phyloP scores from a whole-genome alignment of 2,329 filamentous ascomycete genomes.

The Xylaria polymorpha region DNA sequence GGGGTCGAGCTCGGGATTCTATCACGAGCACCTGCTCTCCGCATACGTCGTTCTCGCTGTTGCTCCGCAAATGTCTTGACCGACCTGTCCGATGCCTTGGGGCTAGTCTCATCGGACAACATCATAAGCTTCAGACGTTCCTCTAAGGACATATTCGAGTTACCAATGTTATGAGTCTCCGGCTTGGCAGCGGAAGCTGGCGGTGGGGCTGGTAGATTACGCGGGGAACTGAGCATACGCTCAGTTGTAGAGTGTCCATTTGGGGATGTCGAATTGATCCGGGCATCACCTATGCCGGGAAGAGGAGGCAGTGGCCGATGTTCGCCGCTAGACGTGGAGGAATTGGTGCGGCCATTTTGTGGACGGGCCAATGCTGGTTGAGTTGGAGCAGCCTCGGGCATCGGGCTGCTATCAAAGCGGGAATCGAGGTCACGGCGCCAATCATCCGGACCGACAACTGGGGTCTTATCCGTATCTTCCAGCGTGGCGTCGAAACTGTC shows the following conservation, averaged over 20 bases:
- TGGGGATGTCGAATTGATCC: conserved; percentile 66
- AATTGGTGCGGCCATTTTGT: conserved; percentile 74
- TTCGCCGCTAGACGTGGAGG: conserved; percentile 81
- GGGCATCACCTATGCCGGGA: conserved; percentile 68
- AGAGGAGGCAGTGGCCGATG: conserved; percentile 88
- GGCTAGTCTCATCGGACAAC: conserved; percentile 72
- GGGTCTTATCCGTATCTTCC: conserved; percentile 96
- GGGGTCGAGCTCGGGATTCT: conserved; percentile 57
- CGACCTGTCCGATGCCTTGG: conserved; percentile 44
- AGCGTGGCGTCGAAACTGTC: conserved; percentile 97
- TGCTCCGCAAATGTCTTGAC: conserved; percentile 70
- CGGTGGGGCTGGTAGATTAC: conserved; percentile 79
- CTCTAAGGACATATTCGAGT: conserved; percentile 83
- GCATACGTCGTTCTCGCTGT: conserved; percentile 76
- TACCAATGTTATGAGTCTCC: conserved; percentile 81
- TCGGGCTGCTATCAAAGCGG: conserved; percentile 77
- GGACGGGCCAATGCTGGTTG: conserved; percentile 62
- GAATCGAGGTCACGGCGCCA: conserved; percentile 86
- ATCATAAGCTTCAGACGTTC: conserved; percentile 91
- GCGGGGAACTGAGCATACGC: conserved; percentile 72
- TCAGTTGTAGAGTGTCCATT: conserved; percentile 78
- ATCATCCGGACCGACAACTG: conserved; percentile 95
- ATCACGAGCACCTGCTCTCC: conserved; percentile 68
- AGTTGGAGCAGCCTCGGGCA: conserved; percentile 64
- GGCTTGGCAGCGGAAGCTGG: conserved; percentile 76